Percentiles rank a stretch among this genome's conserved stretches.
Evolutionary conservation across 257 asterid genomes (phyloP).

Genomic region (Solanum peruvianum): DNA sequence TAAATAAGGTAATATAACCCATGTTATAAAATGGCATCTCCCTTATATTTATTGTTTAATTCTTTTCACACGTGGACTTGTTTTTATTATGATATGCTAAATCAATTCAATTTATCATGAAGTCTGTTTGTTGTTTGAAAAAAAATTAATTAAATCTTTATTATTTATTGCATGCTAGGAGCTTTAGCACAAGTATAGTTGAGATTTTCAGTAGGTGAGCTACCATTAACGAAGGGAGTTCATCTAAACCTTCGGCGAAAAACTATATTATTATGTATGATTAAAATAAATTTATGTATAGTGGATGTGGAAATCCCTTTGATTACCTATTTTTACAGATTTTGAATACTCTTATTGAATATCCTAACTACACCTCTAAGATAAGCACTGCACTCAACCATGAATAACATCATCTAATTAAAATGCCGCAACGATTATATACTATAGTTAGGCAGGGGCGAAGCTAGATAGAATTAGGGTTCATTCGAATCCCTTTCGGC

Average conservation of each 20-base stretch:
- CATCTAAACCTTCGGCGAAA: too few species aligned
- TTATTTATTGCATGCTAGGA: background rate
- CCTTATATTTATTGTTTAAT: too few species aligned
- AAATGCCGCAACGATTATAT: background rate
- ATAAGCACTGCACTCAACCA: background rate
- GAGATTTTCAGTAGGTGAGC: background rate
- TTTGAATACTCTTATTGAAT: rapidly evolving
- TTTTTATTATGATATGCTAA: background rate
- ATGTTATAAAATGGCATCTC: background rate
- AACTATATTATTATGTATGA: too few species aligned
- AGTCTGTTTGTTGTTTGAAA: background rate
- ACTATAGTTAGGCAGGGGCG: too few species aligned
- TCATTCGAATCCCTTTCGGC: too few species aligned
- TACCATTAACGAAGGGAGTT: too few species aligned
- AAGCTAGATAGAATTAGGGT: too few species aligned
- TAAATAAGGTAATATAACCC: background rate
- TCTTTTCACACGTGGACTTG: background rate
- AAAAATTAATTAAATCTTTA: background rate
- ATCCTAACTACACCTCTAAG: background rate
- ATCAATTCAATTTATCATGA: background rate
- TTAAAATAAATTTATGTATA: too few species aligned
- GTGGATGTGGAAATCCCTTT: rapidly evolving
- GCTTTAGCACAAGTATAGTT: background rate
- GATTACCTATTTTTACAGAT: rapidly evolving
- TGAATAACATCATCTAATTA: background rate